Conservation (phyloP, 305 asterid species). For the Solanum aculeatissimum region DNA sequence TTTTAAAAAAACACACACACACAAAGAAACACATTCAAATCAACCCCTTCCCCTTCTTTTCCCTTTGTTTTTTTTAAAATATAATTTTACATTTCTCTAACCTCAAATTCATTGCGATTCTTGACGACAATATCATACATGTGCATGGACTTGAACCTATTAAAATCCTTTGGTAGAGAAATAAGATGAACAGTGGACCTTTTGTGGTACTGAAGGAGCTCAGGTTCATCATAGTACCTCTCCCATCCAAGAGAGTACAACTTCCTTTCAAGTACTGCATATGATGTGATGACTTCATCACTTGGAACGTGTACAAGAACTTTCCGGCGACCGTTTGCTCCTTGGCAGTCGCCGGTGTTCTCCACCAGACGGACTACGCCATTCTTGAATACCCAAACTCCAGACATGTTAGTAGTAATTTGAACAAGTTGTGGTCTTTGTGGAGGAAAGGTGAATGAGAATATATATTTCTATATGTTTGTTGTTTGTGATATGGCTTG, state of each 20-base stretch:
- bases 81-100: conserved; percentile 27
- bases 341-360: conserved; percentile 49
- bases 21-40: background rate
- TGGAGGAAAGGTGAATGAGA: background rate
- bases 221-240: conserved; percentile 67
- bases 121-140: conserved; percentile 88
- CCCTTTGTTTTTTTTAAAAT: too few relatives aligned
- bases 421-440: background rate
- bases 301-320: conserved; percentile 45
- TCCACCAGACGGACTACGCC: conserved; percentile 67
- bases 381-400: conserved; percentile 74
- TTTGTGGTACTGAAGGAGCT: conserved; percentile 76
- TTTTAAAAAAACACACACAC: background rate
- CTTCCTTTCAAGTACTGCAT: conserved; percentile 42
- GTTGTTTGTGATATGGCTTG: background rate
- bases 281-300: conserved; percentile 52
- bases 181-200: conserved; percentile 67
- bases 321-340: conserved; percentile 25
- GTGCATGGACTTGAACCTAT: conserved; percentile 69
- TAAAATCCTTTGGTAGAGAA: conserved; percentile 81
- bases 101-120: conserved; percentile 70
- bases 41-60: background rate
- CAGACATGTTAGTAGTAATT: conserved; percentile 23
- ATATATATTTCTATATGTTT: background rate
- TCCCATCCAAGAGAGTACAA: conserved; percentile 67